Evolutionary conservation across 768 basidiomycete genomes (phyloP).

Genomic region (Leccinum olivaceopallidum): DNA sequence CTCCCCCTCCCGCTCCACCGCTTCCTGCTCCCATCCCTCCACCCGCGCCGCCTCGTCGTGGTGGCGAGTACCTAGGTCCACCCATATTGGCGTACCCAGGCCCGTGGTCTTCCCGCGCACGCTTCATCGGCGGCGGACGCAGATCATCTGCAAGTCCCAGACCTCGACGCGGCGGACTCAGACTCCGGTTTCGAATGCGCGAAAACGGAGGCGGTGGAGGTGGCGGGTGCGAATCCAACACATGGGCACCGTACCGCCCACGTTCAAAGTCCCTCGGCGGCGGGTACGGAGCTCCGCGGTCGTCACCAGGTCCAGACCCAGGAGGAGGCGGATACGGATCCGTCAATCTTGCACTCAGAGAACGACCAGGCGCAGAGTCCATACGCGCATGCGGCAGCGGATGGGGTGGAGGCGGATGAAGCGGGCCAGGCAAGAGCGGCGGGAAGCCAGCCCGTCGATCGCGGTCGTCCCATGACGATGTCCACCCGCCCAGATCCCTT

Average conservation of each 20-base stretch:
- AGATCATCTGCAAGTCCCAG: slow-evolving; percentile 35
- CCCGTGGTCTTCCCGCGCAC: slow-evolving; percentile 45
- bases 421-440: slow-evolving; percentile 12
- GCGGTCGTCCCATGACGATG: slow-evolving; percentile 40
- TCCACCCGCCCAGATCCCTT: slow-evolving; percentile 7
- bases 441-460: slow-evolving; percentile 36
- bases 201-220: slow-evolving; percentile 23
- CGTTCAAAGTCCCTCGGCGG: slow-evolving; percentile 33
- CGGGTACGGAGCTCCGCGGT: slow-evolving; percentile 25
- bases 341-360: slow-evolving; percentile 31
- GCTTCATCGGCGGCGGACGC: slow-evolving; percentile 49
- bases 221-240: slow-evolving; percentile 22
- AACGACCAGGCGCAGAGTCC: slow-evolving; percentile 19
- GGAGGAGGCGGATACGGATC: slow-evolving; percentile 23
- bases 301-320: not conserved
- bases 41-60: slow-evolving; percentile 21
- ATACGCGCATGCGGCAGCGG: slow-evolving; percentile 18
- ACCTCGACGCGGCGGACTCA: slow-evolving; percentile 39
- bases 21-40: not conserved
- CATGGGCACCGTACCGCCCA: slow-evolving; percentile 21
- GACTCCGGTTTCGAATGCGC: slow-evolving; percentile 48
- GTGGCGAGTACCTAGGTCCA: slow-evolving; percentile 31
- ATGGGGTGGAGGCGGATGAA: too few relatives aligned
- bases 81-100: slow-evolving; percentile 12
- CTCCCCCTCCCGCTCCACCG: not conserved